Evolutionary conservation across 2,329 filamentous ascomycete genomes (phyloP).

Genomic region (Teratosphaeria gauchensis): DNA sequence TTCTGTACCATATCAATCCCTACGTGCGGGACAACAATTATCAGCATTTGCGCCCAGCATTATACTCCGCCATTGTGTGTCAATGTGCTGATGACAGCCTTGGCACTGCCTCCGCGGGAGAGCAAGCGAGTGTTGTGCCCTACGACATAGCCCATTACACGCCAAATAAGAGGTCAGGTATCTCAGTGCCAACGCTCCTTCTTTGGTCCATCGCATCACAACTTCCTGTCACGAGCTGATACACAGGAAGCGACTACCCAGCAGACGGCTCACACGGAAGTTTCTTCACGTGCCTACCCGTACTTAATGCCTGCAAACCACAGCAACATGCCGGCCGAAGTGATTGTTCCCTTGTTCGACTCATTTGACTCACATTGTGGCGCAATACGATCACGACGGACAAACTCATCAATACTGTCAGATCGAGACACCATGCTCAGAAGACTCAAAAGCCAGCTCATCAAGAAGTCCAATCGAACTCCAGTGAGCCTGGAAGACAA

Average conservation of each 20-base stretch:
- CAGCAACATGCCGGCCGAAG: not conserved
- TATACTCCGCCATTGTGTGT: not conserved
- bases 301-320: not conserved
- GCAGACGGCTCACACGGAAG: not conserved
- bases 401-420: constrained; percentile 10
- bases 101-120: not conserved
- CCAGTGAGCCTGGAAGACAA: constrained; percentile 3
- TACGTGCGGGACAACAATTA: not conserved
- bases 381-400: not conserved
- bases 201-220: not conserved
- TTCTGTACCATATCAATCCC: not conserved
- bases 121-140: not conserved
- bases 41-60: not conserved
- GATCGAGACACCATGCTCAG: constrained; percentile 4
- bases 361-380: not conserved
- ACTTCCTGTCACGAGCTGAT: not conserved
- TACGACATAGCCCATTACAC: not conserved
- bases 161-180: not conserved
- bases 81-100: not conserved
- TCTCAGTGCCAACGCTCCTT: not conserved
- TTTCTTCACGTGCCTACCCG: not conserved
- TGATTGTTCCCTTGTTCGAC: not conserved
- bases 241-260: not conserved
- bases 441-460: constrained; percentile 14
- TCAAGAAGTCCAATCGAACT: constrained; percentile 6